A percentile compares a stretch with the other conserved stretches of the same genome.
phyloP scores from a whole-genome alignment of 2,329 filamentous ascomycete genomes.

The Decorospora gaudefroyi region DNA sequence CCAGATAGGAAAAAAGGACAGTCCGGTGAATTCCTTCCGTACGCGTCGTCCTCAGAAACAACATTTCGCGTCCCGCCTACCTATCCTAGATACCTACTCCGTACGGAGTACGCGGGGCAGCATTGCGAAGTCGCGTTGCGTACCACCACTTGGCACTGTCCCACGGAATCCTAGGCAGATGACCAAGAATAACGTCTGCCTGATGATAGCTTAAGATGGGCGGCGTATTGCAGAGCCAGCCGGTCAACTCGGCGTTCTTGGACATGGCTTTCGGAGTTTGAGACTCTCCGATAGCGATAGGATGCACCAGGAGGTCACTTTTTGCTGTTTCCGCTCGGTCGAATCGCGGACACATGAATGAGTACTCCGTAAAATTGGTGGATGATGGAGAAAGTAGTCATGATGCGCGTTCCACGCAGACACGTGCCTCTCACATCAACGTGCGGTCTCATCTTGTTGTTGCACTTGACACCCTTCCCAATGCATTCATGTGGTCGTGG shows the following conservation, averaged over 20 bases:
- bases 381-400: conserved; percentile 14
- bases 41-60: no score
- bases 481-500: conserved; percentile 4
- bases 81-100: no score
- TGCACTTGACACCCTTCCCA: no score
- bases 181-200: conserved; percentile 18
- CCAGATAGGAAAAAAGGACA: conserved; percentile 17
- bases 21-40: conserved; percentile 27
- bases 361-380: conserved; percentile 12
- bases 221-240: conserved; percentile 7
- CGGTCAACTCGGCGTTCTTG: conserved; percentile 13
- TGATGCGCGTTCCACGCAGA: conserved; percentile 9
- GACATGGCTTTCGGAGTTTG: conserved; percentile 11
- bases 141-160: conserved; percentile 6
- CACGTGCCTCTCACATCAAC: conserved; percentile 1
- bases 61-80: conserved; percentile 11
- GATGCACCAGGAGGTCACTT: conserved; percentile 12
- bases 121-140: conserved; percentile 8
- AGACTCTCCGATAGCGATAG: conserved; percentile 16
- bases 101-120: conserved; percentile 12
- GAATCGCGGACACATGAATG: conserved; percentile 23
- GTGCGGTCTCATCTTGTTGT: no score
- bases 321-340: conserved; percentile 27
- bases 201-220: conserved; percentile 1
- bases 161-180: conserved; percentile 9